Evolutionary conservation across 495 filamentous ascomycete genomes (phyloP), one percentile per base, ranked within the genome.

Genomic region (Acidomyces sp.): DNA sequence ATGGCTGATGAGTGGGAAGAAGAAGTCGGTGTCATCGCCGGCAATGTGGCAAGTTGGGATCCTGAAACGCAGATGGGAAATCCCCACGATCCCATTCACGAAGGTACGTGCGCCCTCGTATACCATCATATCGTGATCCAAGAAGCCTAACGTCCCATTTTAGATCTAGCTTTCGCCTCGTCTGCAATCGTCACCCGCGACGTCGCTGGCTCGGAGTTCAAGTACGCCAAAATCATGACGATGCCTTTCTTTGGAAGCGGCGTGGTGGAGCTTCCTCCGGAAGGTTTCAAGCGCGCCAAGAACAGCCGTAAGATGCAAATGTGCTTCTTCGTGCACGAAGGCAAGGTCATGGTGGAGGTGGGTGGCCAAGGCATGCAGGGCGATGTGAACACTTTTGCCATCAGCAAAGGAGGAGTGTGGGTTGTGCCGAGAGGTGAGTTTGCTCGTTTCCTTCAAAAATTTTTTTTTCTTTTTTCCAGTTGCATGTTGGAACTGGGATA

Each of bases 271-370:
- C 62, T 97, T 13, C 83, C 85, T 4, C 77, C 83, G 2, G 78
- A 79, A 3, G 77, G 77, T 13, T 68, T 77, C 34, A 97, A 97
- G 69, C 71, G 78, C 47, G 70, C 75, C 13, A 97, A 96, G 67
- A 94, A 93, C 52, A 77, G 79, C 3, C 72, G 88, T 37, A 84
- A 80, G 60, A 93, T 93, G 80, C 85, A 93, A 48, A 83, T 96
- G 78, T 78, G 80, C 0, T 95, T 97, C 55, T 95, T 90, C 57
- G 80, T 97, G 22, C 74, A 80, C 42, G 59, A 67, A 16, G 90
- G 90, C 5, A 70, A 75, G 34, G 85, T 93, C 25, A 57, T 66
- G 49, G 82, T 83, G 18, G 77, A 74, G 34, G 72, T 96, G 10
- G 80, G 81, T 45, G 78, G 80, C n/a, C 31, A 35, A 20, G 42